Evolutionary conservation across 2,329 filamentous ascomycete genomes (phyloP).

Genomic region (Aspergillus tanneri): DNA sequence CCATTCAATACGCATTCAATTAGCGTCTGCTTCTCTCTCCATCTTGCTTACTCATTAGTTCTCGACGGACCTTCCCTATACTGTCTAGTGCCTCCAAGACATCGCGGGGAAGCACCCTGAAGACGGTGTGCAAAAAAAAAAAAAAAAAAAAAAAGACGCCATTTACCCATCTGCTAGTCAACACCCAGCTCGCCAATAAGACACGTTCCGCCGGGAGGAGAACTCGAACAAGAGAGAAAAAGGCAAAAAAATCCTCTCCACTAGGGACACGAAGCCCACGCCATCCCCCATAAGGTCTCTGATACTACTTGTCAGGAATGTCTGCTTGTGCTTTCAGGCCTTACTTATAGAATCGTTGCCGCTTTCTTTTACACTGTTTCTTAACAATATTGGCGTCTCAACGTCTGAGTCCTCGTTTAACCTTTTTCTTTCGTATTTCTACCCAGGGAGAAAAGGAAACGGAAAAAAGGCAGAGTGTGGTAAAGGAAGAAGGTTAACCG

Average conservation of each 20-base stretch:
- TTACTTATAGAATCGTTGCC: background rate
- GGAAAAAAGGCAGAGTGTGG: conserved; percentile 3
- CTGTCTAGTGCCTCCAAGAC: conserved; percentile 10
- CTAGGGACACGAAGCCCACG: background rate
- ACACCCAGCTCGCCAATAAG: conserved; percentile 2
- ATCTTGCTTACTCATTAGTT: background rate
- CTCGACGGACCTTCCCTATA: conserved; percentile 18
- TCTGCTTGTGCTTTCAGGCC: background rate
- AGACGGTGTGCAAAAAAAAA: background rate
- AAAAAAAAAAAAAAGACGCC: background rate
- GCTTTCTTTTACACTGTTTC: too few species aligned
- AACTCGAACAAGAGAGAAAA: background rate
- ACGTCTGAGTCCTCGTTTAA: background rate
- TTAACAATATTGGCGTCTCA: background rate
- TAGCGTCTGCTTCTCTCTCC: background rate
- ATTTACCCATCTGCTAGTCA: background rate
- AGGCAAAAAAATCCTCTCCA: background rate
- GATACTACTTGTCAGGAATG: background rate
- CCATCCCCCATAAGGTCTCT: background rate
- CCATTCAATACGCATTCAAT: too few species aligned
- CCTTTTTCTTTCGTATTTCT: background rate
- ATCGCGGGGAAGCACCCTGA: background rate
- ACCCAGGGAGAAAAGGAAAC: background rate
- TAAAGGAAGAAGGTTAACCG: conserved; percentile 15
- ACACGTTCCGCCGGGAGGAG: background rate